Evolutionary conservation across 2,329 filamentous ascomycete genomes (phyloP).

Genomic region (Pseudogymnoascus sp.): DNA sequence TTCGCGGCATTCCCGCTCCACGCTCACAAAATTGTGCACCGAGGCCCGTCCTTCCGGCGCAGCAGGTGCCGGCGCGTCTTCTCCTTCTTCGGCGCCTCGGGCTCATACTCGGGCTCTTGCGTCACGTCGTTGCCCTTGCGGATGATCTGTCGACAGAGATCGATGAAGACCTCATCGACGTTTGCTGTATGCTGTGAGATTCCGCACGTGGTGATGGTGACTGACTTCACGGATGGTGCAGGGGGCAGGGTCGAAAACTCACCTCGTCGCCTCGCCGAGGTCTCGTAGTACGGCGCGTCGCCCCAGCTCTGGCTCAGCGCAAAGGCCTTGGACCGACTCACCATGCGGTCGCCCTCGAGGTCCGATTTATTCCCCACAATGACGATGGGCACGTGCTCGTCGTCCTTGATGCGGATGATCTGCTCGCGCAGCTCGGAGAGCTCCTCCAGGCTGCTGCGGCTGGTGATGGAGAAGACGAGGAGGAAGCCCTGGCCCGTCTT

Average conservation of each 20-base stretch:
- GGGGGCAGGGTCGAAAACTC: slow-evolving; percentile 6
- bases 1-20: not conserved
- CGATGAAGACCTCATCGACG: slow-evolving; percentile 63
- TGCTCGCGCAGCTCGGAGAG: slow-evolving; percentile 64
- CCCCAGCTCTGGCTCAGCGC: slow-evolving; percentile 60
- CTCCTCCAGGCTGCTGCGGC: slow-evolving; percentile 58
- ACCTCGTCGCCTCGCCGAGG: slow-evolving; percentile 52
- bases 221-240: not conserved
- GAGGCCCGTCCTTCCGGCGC: slow-evolving; percentile 13
- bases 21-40: slow-evolving; percentile 32
- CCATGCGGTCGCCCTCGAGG: slow-evolving; percentile 61
- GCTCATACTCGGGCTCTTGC: slow-evolving; percentile 16
- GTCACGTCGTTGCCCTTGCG: slow-evolving; percentile 39
- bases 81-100: slow-evolving; percentile 28
- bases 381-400: slow-evolving; percentile 60
- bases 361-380: slow-evolving; percentile 70
- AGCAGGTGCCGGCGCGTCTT: slow-evolving; percentile 19
- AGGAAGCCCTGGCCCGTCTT: slow-evolving; percentile 69
- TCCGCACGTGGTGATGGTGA: not conserved
- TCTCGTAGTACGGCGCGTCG: slow-evolving; percentile 66
- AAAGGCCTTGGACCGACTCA: slow-evolving; percentile 56
- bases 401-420: slow-evolving; percentile 65
- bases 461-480: slow-evolving; percentile 67
- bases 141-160: slow-evolving; percentile 60
- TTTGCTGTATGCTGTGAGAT: slow-evolving; percentile 36